Conservation (phyloP, 805 yeast species). For the Candida nanaspora region DNA sequence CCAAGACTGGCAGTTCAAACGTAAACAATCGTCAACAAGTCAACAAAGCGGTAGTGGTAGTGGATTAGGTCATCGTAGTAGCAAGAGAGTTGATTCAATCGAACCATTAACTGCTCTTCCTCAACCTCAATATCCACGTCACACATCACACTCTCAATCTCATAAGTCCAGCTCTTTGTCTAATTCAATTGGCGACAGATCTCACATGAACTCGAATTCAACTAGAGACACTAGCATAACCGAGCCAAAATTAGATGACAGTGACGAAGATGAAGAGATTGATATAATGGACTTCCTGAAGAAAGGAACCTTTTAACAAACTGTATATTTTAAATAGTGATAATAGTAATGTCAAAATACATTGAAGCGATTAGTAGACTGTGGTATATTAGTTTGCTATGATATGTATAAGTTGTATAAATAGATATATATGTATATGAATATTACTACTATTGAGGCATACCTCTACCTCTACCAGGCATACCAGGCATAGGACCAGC, state of each 20-base stretch:
- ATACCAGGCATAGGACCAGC: constrained; percentile 43
- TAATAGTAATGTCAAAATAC: not conserved
- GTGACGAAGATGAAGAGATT: constrained; percentile 13
- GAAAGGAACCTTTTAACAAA: too few relatives aligned
- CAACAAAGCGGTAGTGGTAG: not conserved
- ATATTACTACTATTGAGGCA: constrained; percentile 30
- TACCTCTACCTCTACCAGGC: constrained; percentile 75
- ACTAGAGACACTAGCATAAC: too few relatives aligned
- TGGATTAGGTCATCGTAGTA: constrained; percentile 1
- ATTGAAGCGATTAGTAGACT: too few relatives aligned
- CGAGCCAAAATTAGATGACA: too few relatives aligned
- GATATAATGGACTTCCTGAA: constrained; percentile 18
- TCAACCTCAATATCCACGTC: not conserved
- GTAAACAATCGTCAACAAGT: not conserved
- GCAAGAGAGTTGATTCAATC: constrained; percentile 2
- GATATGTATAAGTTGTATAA: too few relatives aligned
- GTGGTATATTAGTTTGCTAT: too few relatives aligned
- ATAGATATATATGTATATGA: too few relatives aligned
- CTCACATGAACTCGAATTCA: too few relatives aligned
- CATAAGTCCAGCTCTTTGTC: too few relatives aligned
- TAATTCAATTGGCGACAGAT: too few relatives aligned
- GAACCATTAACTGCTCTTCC: constrained; percentile 6
- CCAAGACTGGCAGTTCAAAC: constrained; percentile 1
- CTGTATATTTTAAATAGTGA: too few relatives aligned
- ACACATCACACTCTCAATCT: too few relatives aligned